These are phyloP conservation scores for Acidiella bohemica DNA, from an alignment of 495 filamentous ascomycete genomes.

Conservation along the genomic window DNA sequence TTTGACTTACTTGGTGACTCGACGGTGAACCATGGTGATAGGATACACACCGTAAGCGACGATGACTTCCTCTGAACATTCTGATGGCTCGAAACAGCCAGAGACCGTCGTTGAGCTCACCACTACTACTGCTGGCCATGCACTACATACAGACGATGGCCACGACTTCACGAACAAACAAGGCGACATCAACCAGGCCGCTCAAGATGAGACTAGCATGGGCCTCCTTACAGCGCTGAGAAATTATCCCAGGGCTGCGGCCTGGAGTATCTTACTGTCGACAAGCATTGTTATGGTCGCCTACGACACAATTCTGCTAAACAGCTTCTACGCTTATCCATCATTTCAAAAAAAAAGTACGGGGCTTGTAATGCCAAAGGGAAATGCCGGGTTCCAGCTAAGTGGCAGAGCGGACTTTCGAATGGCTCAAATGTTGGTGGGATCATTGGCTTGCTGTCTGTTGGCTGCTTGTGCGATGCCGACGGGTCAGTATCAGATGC, in stretches of 20 bases:
- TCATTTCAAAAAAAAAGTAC: slow-evolving; percentile 18
- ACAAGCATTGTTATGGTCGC: slow-evolving; percentile 12
- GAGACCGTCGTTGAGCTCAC: too few relatives aligned
- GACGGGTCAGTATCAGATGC: slow-evolving; percentile 7
- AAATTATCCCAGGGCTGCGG: slow-evolving; percentile 25
- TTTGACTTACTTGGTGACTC: too few relatives aligned
- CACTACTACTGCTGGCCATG: too few relatives aligned
- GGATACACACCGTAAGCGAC: too few relatives aligned
- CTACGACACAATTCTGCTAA: slow-evolving; percentile 12
- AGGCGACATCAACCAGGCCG: neutral
- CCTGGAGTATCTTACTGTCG: slow-evolving; percentile 27
- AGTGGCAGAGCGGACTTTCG: slow-evolving; percentile 24
- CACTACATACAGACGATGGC: too few relatives aligned
- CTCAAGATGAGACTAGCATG: neutral
- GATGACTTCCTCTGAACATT: too few relatives aligned
- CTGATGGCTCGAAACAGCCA: too few relatives aligned
- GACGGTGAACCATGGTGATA: too few relatives aligned
- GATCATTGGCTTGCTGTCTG: slow-evolving; percentile 28
- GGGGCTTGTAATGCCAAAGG: slow-evolving; percentile 18
- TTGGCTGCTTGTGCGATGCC: slow-evolving; percentile 19
- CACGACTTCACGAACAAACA: neutral
- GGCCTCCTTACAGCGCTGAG: slow-evolving; percentile 2
- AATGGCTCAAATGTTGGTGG: slow-evolving; percentile 26
- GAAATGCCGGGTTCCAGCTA: slow-evolving; percentile 13
- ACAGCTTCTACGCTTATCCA: slow-evolving; percentile 22